Evolutionary conservation across 768 basidiomycete species (phyloP).

Genomic region (Leccinum truebloodii): DNA sequence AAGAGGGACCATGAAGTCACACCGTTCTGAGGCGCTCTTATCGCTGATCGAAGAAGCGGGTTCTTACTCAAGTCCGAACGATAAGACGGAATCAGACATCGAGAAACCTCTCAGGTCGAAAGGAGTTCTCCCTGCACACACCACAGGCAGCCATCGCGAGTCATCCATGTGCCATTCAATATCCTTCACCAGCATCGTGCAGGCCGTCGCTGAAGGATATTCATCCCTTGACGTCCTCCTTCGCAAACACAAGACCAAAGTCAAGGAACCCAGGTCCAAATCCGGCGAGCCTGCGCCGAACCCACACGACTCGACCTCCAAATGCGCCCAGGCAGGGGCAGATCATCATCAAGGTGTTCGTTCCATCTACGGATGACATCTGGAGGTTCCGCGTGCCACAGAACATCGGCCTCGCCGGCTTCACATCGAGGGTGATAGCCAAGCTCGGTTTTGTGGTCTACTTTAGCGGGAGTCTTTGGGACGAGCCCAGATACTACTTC

Average conservation of each 20-base stretch:
- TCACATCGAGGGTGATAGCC: conserved; percentile 32
- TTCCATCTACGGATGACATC: conserved; percentile 41
- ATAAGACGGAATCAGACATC: neutral
- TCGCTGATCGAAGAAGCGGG: conserved; percentile 15
- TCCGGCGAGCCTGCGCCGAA: neutral
- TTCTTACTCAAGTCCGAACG: neutral
- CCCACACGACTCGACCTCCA: conserved; percentile 4
- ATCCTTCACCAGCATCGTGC: conserved; percentile 17
- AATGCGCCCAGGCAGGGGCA: conserved; percentile 34
- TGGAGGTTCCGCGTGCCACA: conserved; percentile 40
- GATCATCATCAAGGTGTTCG: conserved; percentile 42
- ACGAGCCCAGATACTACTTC: conserved; percentile 32
- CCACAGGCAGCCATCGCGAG: conserved; percentile 10
- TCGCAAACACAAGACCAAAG: conserved; percentile 16
- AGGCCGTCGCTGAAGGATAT: conserved; percentile 16
- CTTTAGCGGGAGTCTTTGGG: conserved; percentile 35
- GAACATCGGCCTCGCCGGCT: conserved; percentile 30
- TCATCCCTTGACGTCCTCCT: conserved; percentile 19
- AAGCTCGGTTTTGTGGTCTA: conserved; percentile 40
- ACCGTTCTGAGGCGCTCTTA: conserved; percentile 14
- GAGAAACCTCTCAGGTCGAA: neutral
- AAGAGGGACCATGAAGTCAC: conserved; percentile 10
- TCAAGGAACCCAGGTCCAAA: neutral
- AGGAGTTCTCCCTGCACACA: neutral
- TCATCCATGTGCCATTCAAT: conserved; percentile 18